phyloP scores from a whole-genome alignment of 495 filamentous ascomycete species.

The Penicillium antarcticum region DNA sequence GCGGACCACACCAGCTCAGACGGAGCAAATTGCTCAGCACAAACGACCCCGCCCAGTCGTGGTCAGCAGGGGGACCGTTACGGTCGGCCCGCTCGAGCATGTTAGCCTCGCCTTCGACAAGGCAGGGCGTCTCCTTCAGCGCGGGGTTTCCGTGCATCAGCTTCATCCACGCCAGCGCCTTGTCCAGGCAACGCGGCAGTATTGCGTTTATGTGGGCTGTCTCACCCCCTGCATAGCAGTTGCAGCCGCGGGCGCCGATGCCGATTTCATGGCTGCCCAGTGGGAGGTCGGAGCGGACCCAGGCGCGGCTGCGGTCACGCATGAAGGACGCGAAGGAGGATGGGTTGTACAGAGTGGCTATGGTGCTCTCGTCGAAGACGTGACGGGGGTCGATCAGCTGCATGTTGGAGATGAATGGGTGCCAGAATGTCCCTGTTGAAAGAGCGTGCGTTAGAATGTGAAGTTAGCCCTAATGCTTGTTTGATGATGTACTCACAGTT shows the following conservation, averaged over 20 bases:
- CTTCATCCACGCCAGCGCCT: constrained; percentile 43
- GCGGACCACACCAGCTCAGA: too few relatives aligned
- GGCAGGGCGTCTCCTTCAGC: too few relatives aligned
- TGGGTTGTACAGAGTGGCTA: constrained; percentile 2
- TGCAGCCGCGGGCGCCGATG: constrained; percentile 36
- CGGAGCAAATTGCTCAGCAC: too few relatives aligned
- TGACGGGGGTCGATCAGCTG: constrained; percentile 34
- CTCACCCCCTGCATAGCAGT: constrained; percentile 48
- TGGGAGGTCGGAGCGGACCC: constrained; percentile 48
- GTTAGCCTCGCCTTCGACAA: too few relatives aligned
- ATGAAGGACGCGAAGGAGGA: constrained; percentile 34
- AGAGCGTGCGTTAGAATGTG: background rate
- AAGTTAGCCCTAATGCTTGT: background rate
- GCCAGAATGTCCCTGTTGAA: constrained; percentile 34
- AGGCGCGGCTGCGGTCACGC: constrained; percentile 56
- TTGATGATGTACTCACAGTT: constrained; percentile 43
- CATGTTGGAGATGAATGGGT: constrained; percentile 30
- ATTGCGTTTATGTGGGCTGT: constrained; percentile 26
- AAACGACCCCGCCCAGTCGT: too few relatives aligned
- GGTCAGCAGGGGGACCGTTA: too few relatives aligned
- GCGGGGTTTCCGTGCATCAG: constrained; percentile 7
- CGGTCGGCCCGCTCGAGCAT: too few relatives aligned
- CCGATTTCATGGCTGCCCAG: constrained; percentile 48
- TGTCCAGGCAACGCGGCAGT: constrained; percentile 33
- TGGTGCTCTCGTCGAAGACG: constrained; percentile 10